Base-by-base conservation (phyloP, 148 eudicot genomes). In the Rhododendron griersonianum region DNA sequence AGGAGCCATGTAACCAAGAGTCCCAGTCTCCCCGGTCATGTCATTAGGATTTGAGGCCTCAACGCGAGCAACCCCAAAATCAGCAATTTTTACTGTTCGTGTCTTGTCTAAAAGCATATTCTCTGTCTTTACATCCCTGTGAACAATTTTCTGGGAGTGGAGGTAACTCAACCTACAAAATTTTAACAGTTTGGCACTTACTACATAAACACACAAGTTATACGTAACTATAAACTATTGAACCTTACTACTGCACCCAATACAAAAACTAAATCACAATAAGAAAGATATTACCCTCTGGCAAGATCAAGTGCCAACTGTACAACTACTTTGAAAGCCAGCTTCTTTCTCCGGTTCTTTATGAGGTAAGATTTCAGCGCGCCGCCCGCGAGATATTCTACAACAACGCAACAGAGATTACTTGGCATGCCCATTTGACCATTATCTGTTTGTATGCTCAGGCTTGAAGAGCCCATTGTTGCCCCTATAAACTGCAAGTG, bases 1-100 rank as follows among this genome's bases (percentile, higher is more conserved):
- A 75, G 99, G 99, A 83, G 99, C 99, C 99, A 96, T 96, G 87
- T 96, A 96, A 78, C 99, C 99, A 84, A 96, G 98, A 50, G 99
- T 96, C 84, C 99, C 99, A 2, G 99, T 96, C 90, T 96, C 99
- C 39, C 99, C 99, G 8, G 99, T 96, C 99, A 96, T 96, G 89
- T 96, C 99, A 87, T 93, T 90, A 57, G 99, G 99, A 87, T 96
- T 96, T 74, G 99, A 96, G 79, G 99, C 99, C 91, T 96, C 99
- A 89, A 96, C 95, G 86, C 99, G 98, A 73, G 99, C 99, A 86
- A 96, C 99, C 47, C 99, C 99, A 90, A 96, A 96, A 92, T 96
- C 99, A 75, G 99, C 99, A 69, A 96, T 95, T 86, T 96, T 96
- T 25, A 96, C 91, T 5, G 98, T 95, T 15, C 99, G 92, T n/a